Base-by-base conservation (phyloP, 2,329 filamentous ascomycete species). In the Aspergillus sp. region DNA sequence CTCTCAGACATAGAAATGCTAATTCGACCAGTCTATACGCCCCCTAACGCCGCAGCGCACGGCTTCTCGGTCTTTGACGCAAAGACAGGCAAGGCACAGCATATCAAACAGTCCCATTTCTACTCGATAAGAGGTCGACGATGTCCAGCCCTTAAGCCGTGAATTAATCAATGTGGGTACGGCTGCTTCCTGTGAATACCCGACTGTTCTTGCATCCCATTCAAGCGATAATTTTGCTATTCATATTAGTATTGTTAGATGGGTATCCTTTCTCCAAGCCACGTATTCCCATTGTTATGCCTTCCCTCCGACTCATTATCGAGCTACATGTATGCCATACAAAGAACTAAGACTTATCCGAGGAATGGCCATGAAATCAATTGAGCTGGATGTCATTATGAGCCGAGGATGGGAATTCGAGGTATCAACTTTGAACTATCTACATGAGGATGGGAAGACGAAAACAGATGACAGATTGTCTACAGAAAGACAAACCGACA, bases 31-130 rank as follows among this genome's bases (percentile, higher is more conserved):
- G 79, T 95, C 54, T 94, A 94, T 67, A 93, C 89, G 13, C 92
- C 92, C 33, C 92, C 92, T 3, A 95, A 96, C 64, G 91, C 93
- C 35, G 90, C 90, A 35, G 87, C 82, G 53, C 82, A 84, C 54
- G 92, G 92, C 20, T 95, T 90, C 71, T 82, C 89, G 64, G 84
- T 93, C 65, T 96, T 93, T 70, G 83, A 93, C 64, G 82, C 86
- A 58, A 79, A 79, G 61, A 95, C 90, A 3, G 89, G 92, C 49
- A 85, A 85, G 70, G 83, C 81, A 52, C 87, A 79, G 60, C 87
- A 90, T 68, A 80, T 91, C 44, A 79, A 80, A 53, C 87, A 88
- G 64, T 86, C 83, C 65, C 81, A 83, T 53, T 89, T 89, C 74
- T 90, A 84, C 72, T 92, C 89, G n/a, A 68, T 76, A 50, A 64